Evolutionary conservation across 2,329 filamentous ascomycete genomes (phyloP).

Genomic region (Colletotrichum sp.): DNA sequence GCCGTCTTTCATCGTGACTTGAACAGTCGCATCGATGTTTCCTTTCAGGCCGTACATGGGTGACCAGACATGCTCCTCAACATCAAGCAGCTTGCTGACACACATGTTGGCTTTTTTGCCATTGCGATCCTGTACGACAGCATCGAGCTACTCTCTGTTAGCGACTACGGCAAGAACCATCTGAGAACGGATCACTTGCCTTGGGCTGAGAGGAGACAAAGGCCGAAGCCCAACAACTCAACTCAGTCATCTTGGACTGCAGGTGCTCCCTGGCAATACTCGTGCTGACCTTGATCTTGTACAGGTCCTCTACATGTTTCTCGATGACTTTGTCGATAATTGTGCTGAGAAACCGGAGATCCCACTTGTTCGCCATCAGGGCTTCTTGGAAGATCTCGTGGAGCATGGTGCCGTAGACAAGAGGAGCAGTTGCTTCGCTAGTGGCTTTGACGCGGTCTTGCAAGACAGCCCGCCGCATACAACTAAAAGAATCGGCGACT

Average conservation of each 20-base stretch:
- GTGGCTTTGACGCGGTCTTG: slow-evolving; percentile 95
- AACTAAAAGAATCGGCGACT: slow-evolving; percentile 94
- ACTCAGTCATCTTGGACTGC: slow-evolving; percentile 79
- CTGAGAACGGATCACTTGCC: slow-evolving; percentile 43
- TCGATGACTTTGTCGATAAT: slow-evolving; percentile 74
- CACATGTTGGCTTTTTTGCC: slow-evolving; percentile 74
- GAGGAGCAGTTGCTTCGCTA: slow-evolving; percentile 76
- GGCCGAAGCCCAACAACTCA: slow-evolving; percentile 81
- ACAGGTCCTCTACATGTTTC: slow-evolving; percentile 86
- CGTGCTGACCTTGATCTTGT: slow-evolving; percentile 80
- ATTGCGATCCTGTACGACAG: slow-evolving; percentile 16
- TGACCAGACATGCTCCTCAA: slow-evolving; percentile 98
- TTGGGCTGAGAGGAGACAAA: slow-evolving; percentile 78
- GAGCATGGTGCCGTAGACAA: slow-evolving; percentile 91
- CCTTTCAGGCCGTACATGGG: slow-evolving; percentile 97
- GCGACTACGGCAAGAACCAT: not conserved
- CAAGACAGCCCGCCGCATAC: slow-evolving; percentile 86
- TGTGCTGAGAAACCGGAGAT: slow-evolving; percentile 66
- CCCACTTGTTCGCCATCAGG: slow-evolving; percentile 83
- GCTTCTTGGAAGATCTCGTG: slow-evolving; percentile 97
- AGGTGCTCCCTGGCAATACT: slow-evolving; percentile 79
- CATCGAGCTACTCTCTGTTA: slow-evolving; percentile 30
- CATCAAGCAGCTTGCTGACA: slow-evolving; percentile 91
- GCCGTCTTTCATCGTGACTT: slow-evolving; percentile 80
- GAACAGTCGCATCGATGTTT: slow-evolving; percentile 96